Evolutionary conservation across 306 rosid genomes (phyloP), one percentile per base, ranked within the genome.

Genomic region (Amphicarpaea edgeworthii): DNA sequence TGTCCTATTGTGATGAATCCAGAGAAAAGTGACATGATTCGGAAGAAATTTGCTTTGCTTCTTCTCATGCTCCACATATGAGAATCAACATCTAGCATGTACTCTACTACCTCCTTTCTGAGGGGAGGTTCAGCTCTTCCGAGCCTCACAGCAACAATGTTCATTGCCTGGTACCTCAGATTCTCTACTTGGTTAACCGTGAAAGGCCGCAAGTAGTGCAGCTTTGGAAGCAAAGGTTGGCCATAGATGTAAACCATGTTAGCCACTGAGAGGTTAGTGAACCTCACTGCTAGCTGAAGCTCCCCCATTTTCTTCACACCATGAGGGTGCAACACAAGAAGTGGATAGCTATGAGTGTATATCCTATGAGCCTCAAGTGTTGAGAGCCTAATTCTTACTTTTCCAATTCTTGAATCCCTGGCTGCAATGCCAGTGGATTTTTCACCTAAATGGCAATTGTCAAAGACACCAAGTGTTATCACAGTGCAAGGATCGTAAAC

Each of bases 11-110:
- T 75, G 63, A 95, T 76, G 80, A 85, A 26, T 11, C 90, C 86
- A 0, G 99, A 89, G 64, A 95, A 80, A 43, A 95, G 86, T 0
- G 99, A 88, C 96, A 95, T 92, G 47, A 92, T 79, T 3, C 97
- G 92, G 12, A 92, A 90, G 87, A 95, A 95, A 84, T 95, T 95
- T 6, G 97, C 97, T 82, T 92, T 95, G 92, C 99, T 95, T 81
- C 96, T 88, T 76, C 99, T 89, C 97, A 95, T 92, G 80, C 99
- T 95, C 99, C 99, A 92, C 83, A 92, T 78, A 49, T 90, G 96
- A 9, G 99, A 95, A 81, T 95, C 99, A 17, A 90, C 92, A 71
- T 95, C 97, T 17, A 95, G 59, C 99, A 95, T 95, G 92, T 87
- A 95, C 79, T 95, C 99, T 20, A 95, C 91, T 26, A 89, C 93